A percentile compares a stretch with the other conserved stretches of the same genome.
phyloP scores from a whole-genome alignment of 495 filamentous ascomycete species.

The Hyaloscypha finlandica region DNA sequence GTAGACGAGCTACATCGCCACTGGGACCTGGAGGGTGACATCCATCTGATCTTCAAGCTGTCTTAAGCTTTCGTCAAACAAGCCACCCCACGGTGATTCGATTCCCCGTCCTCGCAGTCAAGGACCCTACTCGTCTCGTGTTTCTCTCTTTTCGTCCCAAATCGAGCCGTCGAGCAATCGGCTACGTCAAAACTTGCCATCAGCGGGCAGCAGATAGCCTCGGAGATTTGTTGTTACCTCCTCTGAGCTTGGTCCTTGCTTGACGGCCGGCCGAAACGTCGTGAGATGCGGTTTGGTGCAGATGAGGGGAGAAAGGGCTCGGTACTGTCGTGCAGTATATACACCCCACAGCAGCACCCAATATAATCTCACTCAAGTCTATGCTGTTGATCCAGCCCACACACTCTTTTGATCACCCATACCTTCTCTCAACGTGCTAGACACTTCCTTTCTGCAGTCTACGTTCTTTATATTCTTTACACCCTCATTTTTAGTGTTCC shows the following conservation, averaged over 20 bases:
- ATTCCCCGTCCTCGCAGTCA: not conserved
- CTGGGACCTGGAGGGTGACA: not conserved
- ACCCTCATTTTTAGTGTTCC: not conserved
- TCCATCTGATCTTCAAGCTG: not conserved
- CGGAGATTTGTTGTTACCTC: not conserved
- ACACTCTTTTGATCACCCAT: not conserved
- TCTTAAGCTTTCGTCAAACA: not conserved
- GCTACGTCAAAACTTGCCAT: not conserved
- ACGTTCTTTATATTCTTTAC: not conserved
- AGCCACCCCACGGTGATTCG: not conserved
- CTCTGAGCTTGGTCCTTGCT: not conserved
- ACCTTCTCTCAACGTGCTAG: slow-evolving; percentile 1
- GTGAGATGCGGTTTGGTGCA: not conserved
- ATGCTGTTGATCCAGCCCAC: slow-evolving; percentile 2
- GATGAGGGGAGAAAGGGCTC: not conserved
- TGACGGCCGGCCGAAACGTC: slow-evolving; percentile 5
- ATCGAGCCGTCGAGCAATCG: not conserved
- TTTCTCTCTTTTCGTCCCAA: slow-evolving; percentile 5
- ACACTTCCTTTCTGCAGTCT: not conserved
- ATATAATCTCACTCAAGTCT: not conserved
- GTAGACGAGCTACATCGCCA: not conserved
- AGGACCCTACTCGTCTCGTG: slow-evolving; percentile 6
- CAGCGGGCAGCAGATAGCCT: not conserved
- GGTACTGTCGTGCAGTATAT: not conserved
- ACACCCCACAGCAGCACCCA: not conserved